Evolutionary conservation across 2,329 filamentous ascomycete genomes (phyloP).

Genomic region (Knoxdaviesia proteae): DNA sequence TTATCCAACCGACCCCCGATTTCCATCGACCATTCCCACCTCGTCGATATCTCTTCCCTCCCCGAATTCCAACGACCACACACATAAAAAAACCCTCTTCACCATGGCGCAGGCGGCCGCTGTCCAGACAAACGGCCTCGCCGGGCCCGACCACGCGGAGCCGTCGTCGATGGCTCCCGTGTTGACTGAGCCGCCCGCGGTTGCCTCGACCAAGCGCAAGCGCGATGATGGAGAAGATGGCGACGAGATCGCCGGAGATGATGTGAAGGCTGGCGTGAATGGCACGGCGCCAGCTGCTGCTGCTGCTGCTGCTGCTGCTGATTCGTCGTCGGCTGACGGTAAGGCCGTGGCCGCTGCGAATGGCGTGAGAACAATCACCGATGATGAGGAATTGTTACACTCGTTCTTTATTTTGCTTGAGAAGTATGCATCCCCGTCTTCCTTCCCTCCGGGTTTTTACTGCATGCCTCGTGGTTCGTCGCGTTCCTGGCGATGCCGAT

Average conservation of each 20-base stretch:
- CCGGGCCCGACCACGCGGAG: constrained; percentile 13
- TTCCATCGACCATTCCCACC: no score
- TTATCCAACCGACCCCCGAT: no score
- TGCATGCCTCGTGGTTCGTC: background rate
- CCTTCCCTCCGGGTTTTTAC: constrained; percentile 2
- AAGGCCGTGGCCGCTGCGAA: background rate
- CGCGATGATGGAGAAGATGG: background rate
- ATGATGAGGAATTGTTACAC: constrained; percentile 16
- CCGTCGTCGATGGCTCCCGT: no score
- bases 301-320: constrained; percentile 6
- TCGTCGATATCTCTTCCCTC: no score
- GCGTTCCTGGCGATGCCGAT: no score
- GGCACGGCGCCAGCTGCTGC: constrained; percentile 4
- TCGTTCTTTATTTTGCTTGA: constrained; percentile 16
- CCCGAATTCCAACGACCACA: background rate
- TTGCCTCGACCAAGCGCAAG: background rate
- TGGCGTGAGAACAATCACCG: background rate
- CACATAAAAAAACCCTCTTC: background rate
- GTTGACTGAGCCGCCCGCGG: background rate
- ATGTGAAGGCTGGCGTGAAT: constrained; percentile 1
- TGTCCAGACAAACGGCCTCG: constrained; percentile 19
- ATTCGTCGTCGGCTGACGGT: constrained; percentile 9
- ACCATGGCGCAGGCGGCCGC: constrained; percentile 21
- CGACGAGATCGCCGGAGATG: background rate
- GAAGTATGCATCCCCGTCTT: constrained; percentile 13